Conservation (phyloP, 1,284 basidiomycete genomes). For the Termitomyces sp. region DNA sequence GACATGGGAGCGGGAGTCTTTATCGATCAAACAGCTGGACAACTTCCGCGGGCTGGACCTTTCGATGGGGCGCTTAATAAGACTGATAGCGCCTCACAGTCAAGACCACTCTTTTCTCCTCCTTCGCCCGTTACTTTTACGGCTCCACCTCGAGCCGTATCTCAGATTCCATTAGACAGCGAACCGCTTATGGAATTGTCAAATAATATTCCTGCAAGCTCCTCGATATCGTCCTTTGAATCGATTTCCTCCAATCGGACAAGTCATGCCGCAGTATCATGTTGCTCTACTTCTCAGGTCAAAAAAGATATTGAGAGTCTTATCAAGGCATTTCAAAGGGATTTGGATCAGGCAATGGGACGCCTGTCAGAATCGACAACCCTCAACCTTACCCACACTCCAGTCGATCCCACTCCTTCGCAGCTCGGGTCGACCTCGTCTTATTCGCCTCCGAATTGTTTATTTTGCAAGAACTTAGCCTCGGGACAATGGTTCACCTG, state of each 20-base stretch:
- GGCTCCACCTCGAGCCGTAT: slow-evolving; percentile 16
- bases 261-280: slow-evolving; percentile 21
- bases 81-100: neutral
- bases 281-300: slow-evolving; percentile 47
- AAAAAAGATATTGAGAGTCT: slow-evolving; percentile 52
- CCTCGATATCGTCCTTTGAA: slow-evolving; percentile 1
- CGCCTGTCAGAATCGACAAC: slow-evolving; percentile 35
- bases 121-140: slow-evolving; percentile 35
- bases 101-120: slow-evolving; percentile 26
- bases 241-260: slow-evolving; percentile 18
- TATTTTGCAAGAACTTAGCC: neutral
- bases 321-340: slow-evolving; percentile 53
- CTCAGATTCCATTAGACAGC: neutral
- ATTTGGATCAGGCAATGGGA: slow-evolving; percentile 48
- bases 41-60: neutral
- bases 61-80: neutral
- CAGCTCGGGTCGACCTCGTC: slow-evolving; percentile 1
- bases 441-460: neutral
- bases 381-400: neutral
- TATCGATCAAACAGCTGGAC: slow-evolving; percentile 4
- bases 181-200: neutral
- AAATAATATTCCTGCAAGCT: neutral
- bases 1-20: slow-evolving; percentile 28
- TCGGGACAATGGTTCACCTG: neutral
- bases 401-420: neutral